A percentile compares a stretch with the other conserved stretches of the same genome.
Evolutionary conservation across 805 yeast species (phyloP).

Genomic region (Blastobotrys robertii): DNA sequence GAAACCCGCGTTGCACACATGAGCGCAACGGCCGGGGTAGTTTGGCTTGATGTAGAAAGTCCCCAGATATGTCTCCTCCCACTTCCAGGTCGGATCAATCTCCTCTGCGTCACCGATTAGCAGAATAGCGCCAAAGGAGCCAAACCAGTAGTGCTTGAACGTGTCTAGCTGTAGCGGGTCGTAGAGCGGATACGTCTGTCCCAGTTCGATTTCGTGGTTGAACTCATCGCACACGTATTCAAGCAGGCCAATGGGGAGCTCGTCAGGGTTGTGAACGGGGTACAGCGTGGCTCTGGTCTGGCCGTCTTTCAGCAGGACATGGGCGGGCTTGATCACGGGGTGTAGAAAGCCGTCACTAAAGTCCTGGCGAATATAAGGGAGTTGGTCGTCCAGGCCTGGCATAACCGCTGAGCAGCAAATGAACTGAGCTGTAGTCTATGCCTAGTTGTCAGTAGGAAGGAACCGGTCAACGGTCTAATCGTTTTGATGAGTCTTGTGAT

Average conservation of each 20-base stretch:
- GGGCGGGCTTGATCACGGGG: slow-evolving; percentile 44
- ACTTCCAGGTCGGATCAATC: slow-evolving; percentile 26
- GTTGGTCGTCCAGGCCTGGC: neutral
- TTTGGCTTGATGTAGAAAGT: slow-evolving; percentile 79
- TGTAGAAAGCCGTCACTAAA: slow-evolving; percentile 19
- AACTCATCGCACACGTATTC: slow-evolving; percentile 40
- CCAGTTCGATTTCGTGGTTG: slow-evolving; percentile 59
- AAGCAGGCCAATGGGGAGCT: slow-evolving; percentile 44
- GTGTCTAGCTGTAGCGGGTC: slow-evolving; percentile 35
- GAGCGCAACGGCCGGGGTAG: slow-evolving; percentile 75
- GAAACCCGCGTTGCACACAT: slow-evolving; percentile 83
- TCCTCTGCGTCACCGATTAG: slow-evolving; percentile 34
- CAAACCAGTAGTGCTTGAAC: slow-evolving; percentile 59
- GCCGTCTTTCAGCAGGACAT: slow-evolving; percentile 55
- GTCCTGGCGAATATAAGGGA: slow-evolving; percentile 1
- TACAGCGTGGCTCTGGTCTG: slow-evolving; percentile 45
- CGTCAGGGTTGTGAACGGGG: slow-evolving; percentile 42
- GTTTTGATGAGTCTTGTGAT: too few species aligned
- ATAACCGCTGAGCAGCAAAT: too few species aligned
- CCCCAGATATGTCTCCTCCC: slow-evolving; percentile 51
- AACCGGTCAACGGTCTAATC: too few species aligned
- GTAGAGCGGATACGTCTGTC: slow-evolving; percentile 60
- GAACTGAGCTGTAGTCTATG: too few species aligned
- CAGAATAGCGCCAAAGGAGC: slow-evolving; percentile 54
- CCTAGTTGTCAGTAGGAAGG: too few species aligned